Conservation (phyloP, 2,329 filamentous ascomycete species). For the Leptographium wingfieldii region DNA sequence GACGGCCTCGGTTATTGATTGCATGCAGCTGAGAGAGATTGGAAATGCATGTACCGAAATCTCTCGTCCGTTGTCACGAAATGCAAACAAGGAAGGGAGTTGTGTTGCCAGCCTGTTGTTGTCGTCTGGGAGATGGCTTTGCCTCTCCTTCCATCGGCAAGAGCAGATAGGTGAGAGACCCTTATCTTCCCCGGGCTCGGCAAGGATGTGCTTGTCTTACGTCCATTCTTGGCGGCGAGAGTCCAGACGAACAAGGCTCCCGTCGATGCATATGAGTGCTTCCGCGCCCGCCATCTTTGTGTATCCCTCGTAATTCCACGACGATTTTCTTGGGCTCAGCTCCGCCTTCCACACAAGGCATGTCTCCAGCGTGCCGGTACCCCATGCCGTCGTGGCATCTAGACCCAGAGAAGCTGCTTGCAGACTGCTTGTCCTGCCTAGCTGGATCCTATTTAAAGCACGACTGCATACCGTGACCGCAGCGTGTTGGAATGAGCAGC, state of each 20-base stretch:
- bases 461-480: neutral
- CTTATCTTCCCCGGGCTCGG: neutral
- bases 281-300: neutral
- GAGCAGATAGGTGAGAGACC: too few relatives aligned
- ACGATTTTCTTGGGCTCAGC: neutral
- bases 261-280: neutral
- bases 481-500: neutral
- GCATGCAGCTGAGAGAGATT: neutral
- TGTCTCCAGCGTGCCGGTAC: neutral
- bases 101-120: too few relatives aligned
- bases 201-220: neutral
- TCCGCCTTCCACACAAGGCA: neutral
- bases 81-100: neutral
- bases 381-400: too few relatives aligned
- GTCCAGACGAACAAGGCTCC: neutral
- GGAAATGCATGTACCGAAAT: neutral
- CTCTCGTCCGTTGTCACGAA: neutral
- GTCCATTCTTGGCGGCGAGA: neutral
- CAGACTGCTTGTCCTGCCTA: neutral
- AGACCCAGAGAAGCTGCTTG: too few relatives aligned
- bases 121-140: too few relatives aligned
- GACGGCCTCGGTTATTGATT: neutral
- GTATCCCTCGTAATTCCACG: neutral
- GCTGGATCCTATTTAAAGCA: neutral
- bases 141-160: too few relatives aligned